phyloP scores from a whole-genome alignment of 192 early-diverging fungal genomes.

The Mortierella claussenii region DNA sequence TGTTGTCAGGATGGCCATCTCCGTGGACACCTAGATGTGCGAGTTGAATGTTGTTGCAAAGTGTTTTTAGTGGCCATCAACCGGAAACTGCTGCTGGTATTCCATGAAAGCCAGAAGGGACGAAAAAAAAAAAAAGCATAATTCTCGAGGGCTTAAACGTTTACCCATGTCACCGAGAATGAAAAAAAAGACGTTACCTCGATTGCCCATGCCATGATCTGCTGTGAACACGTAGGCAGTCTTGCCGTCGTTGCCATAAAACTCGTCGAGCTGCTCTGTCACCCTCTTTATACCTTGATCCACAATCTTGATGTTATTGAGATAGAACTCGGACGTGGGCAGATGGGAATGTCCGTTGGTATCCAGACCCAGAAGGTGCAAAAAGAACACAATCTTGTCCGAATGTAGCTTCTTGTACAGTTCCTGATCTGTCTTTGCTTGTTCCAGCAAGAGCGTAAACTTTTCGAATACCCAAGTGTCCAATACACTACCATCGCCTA shows the following conservation, averaged over 20 bases:
- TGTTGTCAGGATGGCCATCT: constrained; percentile 96
- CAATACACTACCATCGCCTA: constrained; percentile 80
- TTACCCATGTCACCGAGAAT: neutral
- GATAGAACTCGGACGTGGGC: constrained; percentile 88
- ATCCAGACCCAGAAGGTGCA: constrained; percentile 95
- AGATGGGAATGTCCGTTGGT: constrained; percentile 92
- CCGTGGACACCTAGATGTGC: constrained; percentile 79
- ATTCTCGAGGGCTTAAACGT: constrained; percentile 1
- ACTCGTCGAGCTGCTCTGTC: constrained; percentile 75
- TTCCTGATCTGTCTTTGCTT: constrained; percentile 53
- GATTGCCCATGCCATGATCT: constrained; percentile 97
- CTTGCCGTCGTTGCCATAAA: constrained; percentile 81
- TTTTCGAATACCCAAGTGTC: constrained; percentile 95
- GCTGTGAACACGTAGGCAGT: constrained; percentile 94
- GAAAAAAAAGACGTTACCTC: constrained; percentile 57
- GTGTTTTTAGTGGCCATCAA: too few species aligned
- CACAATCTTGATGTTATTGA: constrained; percentile 86
- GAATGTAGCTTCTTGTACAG: constrained; percentile 70
- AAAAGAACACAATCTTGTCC: constrained; percentile 89
- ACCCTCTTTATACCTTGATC: constrained; percentile 80
- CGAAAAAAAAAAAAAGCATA: too few species aligned
- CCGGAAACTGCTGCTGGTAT: too few species aligned
- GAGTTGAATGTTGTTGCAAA: too few species aligned
- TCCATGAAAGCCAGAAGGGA: too few species aligned
- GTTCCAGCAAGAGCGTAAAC: constrained; percentile 76